These are phyloP conservation scores for Pneumocystis canis DNA, from an alignment of 1,139 yeast genomes.

Conservation along the genomic window DNA sequence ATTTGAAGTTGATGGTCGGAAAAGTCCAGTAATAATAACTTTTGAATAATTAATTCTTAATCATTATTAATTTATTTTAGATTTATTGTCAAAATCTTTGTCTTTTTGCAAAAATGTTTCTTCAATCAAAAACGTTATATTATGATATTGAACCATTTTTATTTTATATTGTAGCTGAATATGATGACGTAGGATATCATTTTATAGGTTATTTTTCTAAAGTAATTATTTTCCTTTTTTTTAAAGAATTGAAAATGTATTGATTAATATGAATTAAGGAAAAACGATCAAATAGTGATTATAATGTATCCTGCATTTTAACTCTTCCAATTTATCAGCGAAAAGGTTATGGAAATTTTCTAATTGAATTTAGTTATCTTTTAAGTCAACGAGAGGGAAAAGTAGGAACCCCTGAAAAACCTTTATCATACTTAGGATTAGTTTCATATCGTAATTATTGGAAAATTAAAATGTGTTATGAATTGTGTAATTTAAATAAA, in stretches of 20 bases:
- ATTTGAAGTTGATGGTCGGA: slow-evolving; percentile 88
- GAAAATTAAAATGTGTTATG: slow-evolving; percentile 50
- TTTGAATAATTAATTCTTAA: no score
- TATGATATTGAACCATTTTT: slow-evolving; percentile 92
- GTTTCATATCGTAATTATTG: slow-evolving; percentile 79
- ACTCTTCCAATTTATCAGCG: slow-evolving; percentile 81
- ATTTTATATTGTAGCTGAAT: slow-evolving; percentile 69
- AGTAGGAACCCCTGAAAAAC: slow-evolving; percentile 89
- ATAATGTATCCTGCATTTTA: slow-evolving; percentile 78
- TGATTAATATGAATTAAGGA: slow-evolving; percentile 9
- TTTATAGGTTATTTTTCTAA: slow-evolving; percentile 91
- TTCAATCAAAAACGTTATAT: slow-evolving; percentile 80
- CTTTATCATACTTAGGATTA: slow-evolving; percentile 73
- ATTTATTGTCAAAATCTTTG: slow-evolving; percentile 77
- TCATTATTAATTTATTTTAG: no score
- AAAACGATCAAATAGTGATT: slow-evolving; percentile 38
- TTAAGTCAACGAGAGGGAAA: slow-evolving; percentile 59
- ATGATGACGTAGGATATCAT: slow-evolving; percentile 47
- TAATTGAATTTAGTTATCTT: slow-evolving; percentile 80
- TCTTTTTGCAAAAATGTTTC: slow-evolving; percentile 69
- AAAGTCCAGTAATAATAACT: slow-evolving; percentile 43
- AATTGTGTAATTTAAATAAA: slow-evolving; percentile 27
- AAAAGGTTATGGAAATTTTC: slow-evolving; percentile 73
- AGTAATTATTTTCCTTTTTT: slow-evolving; percentile 40
- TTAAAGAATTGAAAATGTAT: background rate